phyloP scores from a whole-genome alignment of 768 basidiomycete species.

The Auricularia auricula-judae region DNA sequence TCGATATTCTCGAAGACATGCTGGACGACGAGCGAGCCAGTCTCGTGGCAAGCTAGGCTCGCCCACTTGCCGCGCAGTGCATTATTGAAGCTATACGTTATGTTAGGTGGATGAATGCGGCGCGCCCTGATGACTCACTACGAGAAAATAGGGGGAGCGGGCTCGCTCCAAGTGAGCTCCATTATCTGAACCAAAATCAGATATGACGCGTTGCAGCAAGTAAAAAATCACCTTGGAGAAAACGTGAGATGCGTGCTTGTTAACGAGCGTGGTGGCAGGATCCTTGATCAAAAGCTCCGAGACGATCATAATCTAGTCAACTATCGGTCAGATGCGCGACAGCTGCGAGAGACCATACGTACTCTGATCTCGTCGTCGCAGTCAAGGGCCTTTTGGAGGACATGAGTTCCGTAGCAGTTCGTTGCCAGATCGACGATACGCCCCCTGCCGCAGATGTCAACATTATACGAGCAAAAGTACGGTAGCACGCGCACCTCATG shows the following conservation, averaged over 20 bases:
- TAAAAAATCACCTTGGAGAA: slow-evolving; percentile 51
- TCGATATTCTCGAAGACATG: slow-evolving; percentile 82
- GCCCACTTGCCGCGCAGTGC: slow-evolving; percentile 86
- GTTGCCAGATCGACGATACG: slow-evolving; percentile 79
- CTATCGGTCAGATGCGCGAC: not conserved
- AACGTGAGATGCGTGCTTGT: slow-evolving; percentile 85
- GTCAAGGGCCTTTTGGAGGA: slow-evolving; percentile 81
- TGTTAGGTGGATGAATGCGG: not conserved
- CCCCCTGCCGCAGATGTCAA: slow-evolving; percentile 34
- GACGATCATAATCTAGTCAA: slow-evolving; percentile 49
- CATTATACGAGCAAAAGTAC: not conserved
- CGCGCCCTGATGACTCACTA: slow-evolving; percentile 63
- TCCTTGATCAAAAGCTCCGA: slow-evolving; percentile 77
- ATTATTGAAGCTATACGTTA: slow-evolving; percentile 58
- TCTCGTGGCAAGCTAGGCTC: slow-evolving; percentile 80
- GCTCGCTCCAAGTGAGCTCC: slow-evolving; percentile 81
- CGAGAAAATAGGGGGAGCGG: slow-evolving; percentile 79
- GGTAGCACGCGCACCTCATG: slow-evolving; percentile 49
- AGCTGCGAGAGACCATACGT: not conserved
- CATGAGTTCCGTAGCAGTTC: slow-evolving; percentile 84
- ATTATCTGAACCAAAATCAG: slow-evolving; percentile 47
- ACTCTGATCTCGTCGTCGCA: slow-evolving; percentile 77
- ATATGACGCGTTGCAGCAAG: slow-evolving; percentile 26
- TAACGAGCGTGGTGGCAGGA: slow-evolving; percentile 75
- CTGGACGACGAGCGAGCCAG: slow-evolving; percentile 82